Evolutionary conservation across 768 basidiomycete genomes (phyloP), one percentile per base, ranked within the genome.

Genomic region (Macrolepiota dolichaula): DNA sequence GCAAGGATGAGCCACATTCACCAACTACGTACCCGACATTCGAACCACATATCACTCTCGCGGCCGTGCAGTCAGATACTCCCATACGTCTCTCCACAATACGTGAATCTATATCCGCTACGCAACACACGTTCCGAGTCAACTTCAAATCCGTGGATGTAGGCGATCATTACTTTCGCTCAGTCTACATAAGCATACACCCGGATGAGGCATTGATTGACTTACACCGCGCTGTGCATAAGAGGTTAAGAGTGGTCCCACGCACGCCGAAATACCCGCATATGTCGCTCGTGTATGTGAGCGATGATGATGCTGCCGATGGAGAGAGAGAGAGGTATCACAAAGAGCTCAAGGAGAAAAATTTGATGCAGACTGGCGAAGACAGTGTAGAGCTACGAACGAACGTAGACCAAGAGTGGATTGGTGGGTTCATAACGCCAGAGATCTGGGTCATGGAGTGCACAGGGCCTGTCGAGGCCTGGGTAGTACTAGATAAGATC

Each of bases 31-130:
- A 86, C 68, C 87, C 88, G 1, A 60, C 65, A 24, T 85, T 91
- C 70, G 68, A 80, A 38, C 88, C 89, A 4, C 91, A 93, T 71
- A 80, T 92, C 67, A 92, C 91, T 0, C 82, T 93, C 66, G 82
- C 71, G 61, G 79, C 71, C 47, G 76, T 74, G 63, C 82, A 72
- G 36, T 59, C 66, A 44, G 67, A 64, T 27, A 63, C 68, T 38
- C 65, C 64, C n/a, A 64, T 64, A 17, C 49, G 74, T 17, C 64
- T 76, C 11, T 63, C 73, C 17, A n/a, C 27, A 10, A 62, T 73
- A 13, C 62, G 62, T 40, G 59, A 61, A 9, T 62, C 66, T 12
- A 67, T 73, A 50, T 57, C 62, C 3, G 25, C 22, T 2, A 42
- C 36, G 3, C 57, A 51, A 38, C 37, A 38, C 22, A 50, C 49